phyloP scores from a whole-genome alignment of 2,329 filamentous ascomycete species.

The Trichoderma lentiforme region DNA sequence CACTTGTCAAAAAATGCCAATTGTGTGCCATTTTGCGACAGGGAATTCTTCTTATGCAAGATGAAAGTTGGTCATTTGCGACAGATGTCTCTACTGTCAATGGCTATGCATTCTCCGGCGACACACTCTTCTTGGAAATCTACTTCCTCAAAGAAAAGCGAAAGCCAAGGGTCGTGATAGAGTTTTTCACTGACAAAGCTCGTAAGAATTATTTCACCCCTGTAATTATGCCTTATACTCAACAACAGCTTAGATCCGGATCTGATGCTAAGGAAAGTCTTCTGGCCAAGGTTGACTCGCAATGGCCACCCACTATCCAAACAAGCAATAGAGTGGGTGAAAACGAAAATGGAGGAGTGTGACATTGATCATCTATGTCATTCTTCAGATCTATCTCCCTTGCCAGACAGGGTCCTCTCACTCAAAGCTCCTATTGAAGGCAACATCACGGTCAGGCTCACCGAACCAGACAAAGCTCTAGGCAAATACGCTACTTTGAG shows the following conservation, averaged over 20 bases:
- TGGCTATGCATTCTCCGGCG: background rate
- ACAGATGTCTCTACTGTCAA: background rate
- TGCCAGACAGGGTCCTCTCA: background rate
- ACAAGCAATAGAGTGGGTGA: background rate
- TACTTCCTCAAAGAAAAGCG: background rate
- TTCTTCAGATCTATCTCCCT: background rate
- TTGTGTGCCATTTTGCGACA: background rate
- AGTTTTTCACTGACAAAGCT: background rate
- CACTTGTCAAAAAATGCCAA: background rate
- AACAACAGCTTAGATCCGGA: background rate
- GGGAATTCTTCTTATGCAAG: background rate
- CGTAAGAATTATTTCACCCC: too few relatives aligned
- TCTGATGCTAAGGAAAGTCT: background rate
- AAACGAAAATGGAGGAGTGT: background rate
- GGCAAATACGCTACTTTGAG: background rate
- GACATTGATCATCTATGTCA: background rate
- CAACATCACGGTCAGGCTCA: background rate
- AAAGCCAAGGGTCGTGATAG: background rate
- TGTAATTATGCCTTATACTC: too few relatives aligned
- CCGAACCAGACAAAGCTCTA: background rate
- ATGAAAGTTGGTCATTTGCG: background rate
- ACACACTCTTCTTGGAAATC: background rate
- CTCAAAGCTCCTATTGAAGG: background rate
- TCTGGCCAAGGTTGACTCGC: background rate
- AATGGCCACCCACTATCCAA: background rate